Evolutionary conservation across 352 stramenopile genomes (phyloP).

Genomic region (Stramenopiles sp.): DNA sequence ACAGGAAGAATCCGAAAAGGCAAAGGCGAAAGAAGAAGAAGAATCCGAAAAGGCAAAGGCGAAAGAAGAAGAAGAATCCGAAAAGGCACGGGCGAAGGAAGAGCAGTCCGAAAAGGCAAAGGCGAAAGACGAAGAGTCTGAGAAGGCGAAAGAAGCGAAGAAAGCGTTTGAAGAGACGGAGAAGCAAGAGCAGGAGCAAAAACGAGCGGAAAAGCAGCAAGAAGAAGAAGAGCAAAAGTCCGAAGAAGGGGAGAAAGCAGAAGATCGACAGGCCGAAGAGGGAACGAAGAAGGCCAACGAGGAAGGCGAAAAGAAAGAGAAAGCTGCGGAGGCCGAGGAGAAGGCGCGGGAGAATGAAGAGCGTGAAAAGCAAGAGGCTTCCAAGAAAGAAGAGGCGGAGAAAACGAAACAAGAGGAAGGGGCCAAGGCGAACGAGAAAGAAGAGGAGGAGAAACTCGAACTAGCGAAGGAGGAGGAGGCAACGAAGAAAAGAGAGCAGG

Average conservation of each 20-base stretch:
- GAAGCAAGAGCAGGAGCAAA: background rate
- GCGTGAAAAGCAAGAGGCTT: background rate
- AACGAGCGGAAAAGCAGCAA: background rate
- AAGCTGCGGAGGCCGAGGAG: background rate
- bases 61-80: background rate
- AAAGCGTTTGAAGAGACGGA: background rate
- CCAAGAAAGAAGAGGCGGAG: background rate
- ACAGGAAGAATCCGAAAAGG: background rate
- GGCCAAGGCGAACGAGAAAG: background rate
- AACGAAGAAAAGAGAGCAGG: conserved; percentile 6
- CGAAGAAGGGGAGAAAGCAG: background rate
- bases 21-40: background rate
- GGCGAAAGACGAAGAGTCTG: background rate
- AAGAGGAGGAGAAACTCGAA: background rate
- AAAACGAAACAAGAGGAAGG: background rate
- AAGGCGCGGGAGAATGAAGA: background rate
- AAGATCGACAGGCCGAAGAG: background rate
- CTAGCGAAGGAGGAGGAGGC: background rate
- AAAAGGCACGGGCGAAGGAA: background rate
- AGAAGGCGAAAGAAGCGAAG: background rate
- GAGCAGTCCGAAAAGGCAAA: background rate
- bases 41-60: background rate
- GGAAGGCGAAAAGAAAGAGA: background rate
- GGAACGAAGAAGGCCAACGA: background rate
- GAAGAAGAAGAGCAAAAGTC: background rate